phyloP scores from a whole-genome alignment of 176 grass and related monocot species.

The Avena sativa region DNA sequence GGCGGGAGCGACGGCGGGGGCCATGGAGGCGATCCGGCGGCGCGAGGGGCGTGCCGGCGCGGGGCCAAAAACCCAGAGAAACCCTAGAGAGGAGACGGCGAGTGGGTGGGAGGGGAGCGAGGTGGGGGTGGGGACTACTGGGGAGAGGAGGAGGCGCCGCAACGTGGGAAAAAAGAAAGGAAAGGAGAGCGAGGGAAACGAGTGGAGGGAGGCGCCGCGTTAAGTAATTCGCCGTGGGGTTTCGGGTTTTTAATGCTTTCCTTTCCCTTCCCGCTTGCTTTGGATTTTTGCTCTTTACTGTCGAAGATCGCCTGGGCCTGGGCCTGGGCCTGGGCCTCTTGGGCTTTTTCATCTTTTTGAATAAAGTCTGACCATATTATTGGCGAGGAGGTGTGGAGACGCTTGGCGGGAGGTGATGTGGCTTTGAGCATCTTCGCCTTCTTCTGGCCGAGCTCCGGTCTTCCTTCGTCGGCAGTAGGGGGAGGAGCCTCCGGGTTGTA shows the following conservation, averaged over 20 bases:
- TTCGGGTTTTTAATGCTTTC: conserved; percentile 1
- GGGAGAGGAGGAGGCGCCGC: neutral
- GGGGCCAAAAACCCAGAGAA: conserved; percentile 53
- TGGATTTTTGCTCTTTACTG: conserved; percentile 19
- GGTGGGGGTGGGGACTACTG: neutral
- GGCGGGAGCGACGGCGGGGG: conserved; percentile 45
- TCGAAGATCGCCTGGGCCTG: neutral
- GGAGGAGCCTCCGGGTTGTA: no score
- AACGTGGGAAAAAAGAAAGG: conserved; percentile 39
- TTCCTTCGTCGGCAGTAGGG: no score
- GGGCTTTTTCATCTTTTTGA: no score
- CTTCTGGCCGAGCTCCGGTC: no score
- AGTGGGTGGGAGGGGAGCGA: neutral
- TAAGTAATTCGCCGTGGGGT: neutral
- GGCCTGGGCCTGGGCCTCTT: neutral
- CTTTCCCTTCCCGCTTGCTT: conserved; percentile 15
- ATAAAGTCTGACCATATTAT: no score
- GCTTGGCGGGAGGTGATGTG: no score
- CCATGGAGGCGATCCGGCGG: conserved; percentile 54
- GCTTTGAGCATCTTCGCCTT: no score
- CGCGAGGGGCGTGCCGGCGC: conserved; percentile 27
- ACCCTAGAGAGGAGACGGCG: conserved; percentile 42
- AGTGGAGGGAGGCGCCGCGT: conserved; percentile 29
- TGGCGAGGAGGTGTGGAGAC: no score
- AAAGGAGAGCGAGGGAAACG: conserved; percentile 6